Evolutionary conservation across 257 asterid species (phyloP).

Genomic region (Solanum pennellii): DNA sequence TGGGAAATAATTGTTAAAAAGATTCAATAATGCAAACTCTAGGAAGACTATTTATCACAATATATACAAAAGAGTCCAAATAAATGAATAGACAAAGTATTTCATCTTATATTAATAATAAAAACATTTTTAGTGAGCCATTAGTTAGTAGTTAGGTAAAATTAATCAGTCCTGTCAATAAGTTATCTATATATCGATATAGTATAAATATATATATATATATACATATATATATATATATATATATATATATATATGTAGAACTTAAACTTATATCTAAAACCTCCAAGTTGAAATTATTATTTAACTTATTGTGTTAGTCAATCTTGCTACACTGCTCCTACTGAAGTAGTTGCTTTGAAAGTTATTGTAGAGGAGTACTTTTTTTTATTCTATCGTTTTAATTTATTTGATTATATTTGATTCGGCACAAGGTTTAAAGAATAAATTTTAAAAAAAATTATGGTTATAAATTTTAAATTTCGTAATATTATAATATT

Average conservation of each 20-base stretch:
- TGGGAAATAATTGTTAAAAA: not conserved
- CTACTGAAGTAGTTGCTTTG: not conserved
- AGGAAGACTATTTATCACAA: not conserved
- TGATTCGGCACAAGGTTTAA: rapidly evolving
- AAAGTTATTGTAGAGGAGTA: not conserved
- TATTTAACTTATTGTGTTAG: not conserved
- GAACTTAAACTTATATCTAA: not conserved
- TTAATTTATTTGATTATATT: not conserved
- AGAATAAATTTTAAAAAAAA: rapidly evolving
- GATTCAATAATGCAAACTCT: not conserved
- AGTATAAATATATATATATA: not conserved
- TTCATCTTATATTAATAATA: not conserved
- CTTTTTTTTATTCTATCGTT: not conserved
- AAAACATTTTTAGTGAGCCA: not conserved
- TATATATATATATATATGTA: too few relatives aligned
- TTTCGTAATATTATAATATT: not conserved
- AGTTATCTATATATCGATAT: not conserved
- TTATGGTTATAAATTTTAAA: not conserved
- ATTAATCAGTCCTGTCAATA: not conserved
- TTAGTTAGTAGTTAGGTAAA: not conserved
- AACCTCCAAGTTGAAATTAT: not conserved
- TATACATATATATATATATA: too few relatives aligned
- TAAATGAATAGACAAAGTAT: not conserved
- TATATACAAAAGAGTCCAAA: not conserved
- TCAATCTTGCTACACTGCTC: not conserved